These are phyloP conservation scores for Apiospora marii DNA, from an alignment of 2,329 filamentous ascomycete genomes.

Conservation along the genomic window DNA sequence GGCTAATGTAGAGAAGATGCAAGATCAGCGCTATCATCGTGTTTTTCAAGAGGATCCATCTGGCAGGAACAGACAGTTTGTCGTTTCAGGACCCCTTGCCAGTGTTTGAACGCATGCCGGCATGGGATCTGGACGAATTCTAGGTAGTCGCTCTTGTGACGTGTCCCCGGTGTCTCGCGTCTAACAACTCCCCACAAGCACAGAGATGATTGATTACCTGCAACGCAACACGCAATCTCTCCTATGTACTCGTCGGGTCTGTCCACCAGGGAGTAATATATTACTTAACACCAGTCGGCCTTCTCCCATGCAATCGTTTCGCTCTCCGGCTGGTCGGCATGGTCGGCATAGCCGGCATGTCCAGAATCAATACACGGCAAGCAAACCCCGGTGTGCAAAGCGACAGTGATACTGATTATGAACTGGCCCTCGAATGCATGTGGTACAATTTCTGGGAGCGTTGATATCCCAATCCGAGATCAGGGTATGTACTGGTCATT, in stretches of 20 bases:
- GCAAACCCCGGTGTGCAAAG: neutral
- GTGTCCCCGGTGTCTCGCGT: slow-evolving; percentile 8
- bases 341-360: neutral
- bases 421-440: neutral
- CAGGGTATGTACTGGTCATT: neutral
- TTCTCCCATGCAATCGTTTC: neutral
- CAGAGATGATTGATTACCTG: neutral
- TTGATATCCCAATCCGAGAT: neutral
- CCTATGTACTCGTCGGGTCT: neutral
- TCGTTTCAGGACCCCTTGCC: slow-evolving; percentile 18
- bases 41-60: neutral
- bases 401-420: neutral
- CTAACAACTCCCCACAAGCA: neutral
- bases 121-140: neutral
- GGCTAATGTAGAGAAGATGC: neutral
- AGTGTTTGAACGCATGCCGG: slow-evolving; percentile 5
- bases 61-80: slow-evolving; percentile 6
- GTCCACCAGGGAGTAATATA: neutral
- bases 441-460: neutral
- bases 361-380: neutral
- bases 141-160: slow-evolving; percentile 11
- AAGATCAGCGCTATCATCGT: neutral
- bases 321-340: neutral
- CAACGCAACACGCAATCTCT: slow-evolving; percentile 7
- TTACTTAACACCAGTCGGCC: neutral